phyloP scores from a whole-genome alignment of 1,139 yeast genomes.

The Candida albicans region DNA sequence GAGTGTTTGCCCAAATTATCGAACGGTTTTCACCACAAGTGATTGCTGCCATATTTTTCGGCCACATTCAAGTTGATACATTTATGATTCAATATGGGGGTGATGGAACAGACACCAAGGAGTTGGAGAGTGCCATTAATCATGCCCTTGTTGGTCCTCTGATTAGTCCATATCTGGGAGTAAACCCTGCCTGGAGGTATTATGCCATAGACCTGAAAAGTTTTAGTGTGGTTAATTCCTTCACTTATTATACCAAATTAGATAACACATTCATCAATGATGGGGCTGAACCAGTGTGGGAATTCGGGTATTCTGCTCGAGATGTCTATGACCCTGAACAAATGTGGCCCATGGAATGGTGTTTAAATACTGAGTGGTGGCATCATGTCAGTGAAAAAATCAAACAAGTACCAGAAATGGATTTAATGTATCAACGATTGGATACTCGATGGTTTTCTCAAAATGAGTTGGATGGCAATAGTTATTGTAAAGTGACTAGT shows the following conservation, averaged over 20 bases:
- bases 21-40: conserved; percentile 35
- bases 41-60: conserved; percentile 34
- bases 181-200: conserved; percentile 36
- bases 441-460: conserved; percentile 13
- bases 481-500: conserved; percentile 25
- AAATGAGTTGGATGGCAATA: conserved; percentile 15
- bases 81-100: conserved; percentile 26
- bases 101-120: conserved; percentile 18
- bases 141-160: conserved; percentile 34
- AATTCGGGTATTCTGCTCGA: conserved; percentile 30
- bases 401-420: conserved; percentile 17
- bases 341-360: conserved; percentile 26
- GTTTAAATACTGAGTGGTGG: conserved; percentile 32
- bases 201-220: conserved; percentile 31
- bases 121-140: conserved; percentile 22
- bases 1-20: conserved; percentile 26
- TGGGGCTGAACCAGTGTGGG: conserved; percentile 33
- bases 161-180: conserved; percentile 27
- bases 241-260: conserved; percentile 30
- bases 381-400: conserved; percentile 19
- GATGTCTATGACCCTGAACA: conserved; percentile 27
- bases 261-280: conserved; percentile 28
- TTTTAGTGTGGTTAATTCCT: conserved; percentile 29
- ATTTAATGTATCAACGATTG: conserved; percentile 16
- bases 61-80: conserved; percentile 27